These are phyloP conservation scores for Mariannaea sp. DNA, from an alignment of 2,329 filamentous ascomycete species.

Conservation along the genomic window DNA sequence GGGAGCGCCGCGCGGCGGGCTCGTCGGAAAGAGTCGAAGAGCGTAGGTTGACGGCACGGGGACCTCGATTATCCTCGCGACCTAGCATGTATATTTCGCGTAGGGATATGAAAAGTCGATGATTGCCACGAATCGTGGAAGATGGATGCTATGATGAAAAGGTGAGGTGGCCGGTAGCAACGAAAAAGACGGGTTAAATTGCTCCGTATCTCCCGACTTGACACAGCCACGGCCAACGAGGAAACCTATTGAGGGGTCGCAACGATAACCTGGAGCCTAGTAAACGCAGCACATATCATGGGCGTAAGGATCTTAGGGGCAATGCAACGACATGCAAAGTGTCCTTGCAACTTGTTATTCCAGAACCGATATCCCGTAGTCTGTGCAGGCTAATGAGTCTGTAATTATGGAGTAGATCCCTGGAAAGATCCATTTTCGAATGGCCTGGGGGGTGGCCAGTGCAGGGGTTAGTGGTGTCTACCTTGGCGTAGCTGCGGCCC, in stretches of 20 bases:
- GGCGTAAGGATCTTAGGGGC: no score
- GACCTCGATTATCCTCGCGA: slow-evolving; percentile 15
- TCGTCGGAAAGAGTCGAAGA: slow-evolving; percentile 3
- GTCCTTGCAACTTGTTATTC: background rate
- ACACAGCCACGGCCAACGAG: background rate
- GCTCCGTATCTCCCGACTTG: background rate
- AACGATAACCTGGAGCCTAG: slow-evolving; percentile 8
- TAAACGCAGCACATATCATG: slow-evolving; percentile 1
- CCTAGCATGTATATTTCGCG: slow-evolving; percentile 13
- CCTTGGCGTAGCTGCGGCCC: slow-evolving; percentile 4
- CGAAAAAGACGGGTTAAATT: slow-evolving; percentile 1
- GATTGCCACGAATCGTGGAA: slow-evolving; percentile 7
- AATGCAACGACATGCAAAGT: background rate
- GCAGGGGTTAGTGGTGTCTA: background rate
- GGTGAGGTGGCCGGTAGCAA: slow-evolving; percentile 23
- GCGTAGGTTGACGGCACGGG: slow-evolving; percentile 12
- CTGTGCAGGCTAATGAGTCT: no score
- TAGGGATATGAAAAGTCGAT: background rate
- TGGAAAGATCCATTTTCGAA: background rate
- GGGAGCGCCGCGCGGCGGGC: slow-evolving; percentile 23
- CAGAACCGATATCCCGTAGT: no score
- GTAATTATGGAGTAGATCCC: no score
- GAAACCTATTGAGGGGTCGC: background rate
- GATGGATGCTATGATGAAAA: slow-evolving; percentile 13
- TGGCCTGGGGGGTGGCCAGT: background rate